A percentile compares a stretch with the other conserved stretches of the same genome.
Evolutionary conservation across 2,329 filamentous ascomycete species (phyloP).

Genomic region (Curvularia eragrostidis): DNA sequence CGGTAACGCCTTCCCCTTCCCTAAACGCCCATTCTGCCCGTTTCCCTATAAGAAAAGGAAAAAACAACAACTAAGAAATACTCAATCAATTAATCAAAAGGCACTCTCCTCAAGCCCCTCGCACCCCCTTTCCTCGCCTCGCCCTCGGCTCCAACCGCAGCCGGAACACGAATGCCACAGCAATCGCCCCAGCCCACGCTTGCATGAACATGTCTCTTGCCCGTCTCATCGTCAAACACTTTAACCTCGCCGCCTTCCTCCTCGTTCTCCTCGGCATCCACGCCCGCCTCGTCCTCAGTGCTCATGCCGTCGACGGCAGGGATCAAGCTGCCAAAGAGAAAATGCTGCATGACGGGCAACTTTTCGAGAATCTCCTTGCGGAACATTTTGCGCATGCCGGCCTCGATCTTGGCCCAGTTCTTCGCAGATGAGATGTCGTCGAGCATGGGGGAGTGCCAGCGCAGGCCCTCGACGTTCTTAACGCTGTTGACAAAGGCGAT

Average conservation of each 20-base stretch:
- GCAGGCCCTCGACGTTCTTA: slow-evolving; percentile 90
- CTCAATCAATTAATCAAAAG: slow-evolving; percentile 69
- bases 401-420: slow-evolving; percentile 90
- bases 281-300: slow-evolving; percentile 60
- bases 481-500: slow-evolving; percentile 94
- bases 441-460: slow-evolving; percentile 98
- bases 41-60: not conserved
- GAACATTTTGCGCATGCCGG: slow-evolving; percentile 97
- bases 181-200: slow-evolving; percentile 85
- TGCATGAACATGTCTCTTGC: slow-evolving; percentile 74
- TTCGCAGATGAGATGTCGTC: slow-evolving; percentile 94
- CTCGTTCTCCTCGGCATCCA: slow-evolving; percentile 51
- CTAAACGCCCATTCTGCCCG: not conserved
- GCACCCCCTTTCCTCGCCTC: slow-evolving; percentile 81
- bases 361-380: slow-evolving; percentile 90
- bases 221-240: slow-evolving; percentile 66
- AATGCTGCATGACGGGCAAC: slow-evolving; percentile 98
- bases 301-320: slow-evolving; percentile 85
- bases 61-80: not conserved
- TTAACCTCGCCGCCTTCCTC: slow-evolving; percentile 60
- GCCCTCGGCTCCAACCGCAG: slow-evolving; percentile 86
- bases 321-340: slow-evolving; percentile 86
- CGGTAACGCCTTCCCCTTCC: not conserved
- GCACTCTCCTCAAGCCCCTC: slow-evolving; percentile 70
- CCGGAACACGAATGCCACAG: slow-evolving; percentile 96